phyloP scores from a whole-genome alignment of 75 land plant species.

The Sequoiadendron giganteum region DNA sequence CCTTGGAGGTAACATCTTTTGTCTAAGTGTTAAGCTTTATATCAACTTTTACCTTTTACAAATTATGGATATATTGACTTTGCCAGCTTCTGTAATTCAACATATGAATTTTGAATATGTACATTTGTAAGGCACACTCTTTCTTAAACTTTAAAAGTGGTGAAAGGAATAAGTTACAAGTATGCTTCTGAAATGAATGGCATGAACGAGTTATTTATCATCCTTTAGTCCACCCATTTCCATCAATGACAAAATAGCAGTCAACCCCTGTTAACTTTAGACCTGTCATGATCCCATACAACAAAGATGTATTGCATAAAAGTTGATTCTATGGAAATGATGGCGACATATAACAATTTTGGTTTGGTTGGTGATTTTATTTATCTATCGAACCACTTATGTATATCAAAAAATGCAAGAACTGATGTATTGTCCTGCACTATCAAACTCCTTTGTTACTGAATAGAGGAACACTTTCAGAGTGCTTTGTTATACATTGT shows the following conservation, averaged over 20 bases:
- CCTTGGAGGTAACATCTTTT: conserved; percentile 64
- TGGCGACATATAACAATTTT: neutral
- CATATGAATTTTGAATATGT: neutral
- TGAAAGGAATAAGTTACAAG: neutral
- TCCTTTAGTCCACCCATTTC: neutral
- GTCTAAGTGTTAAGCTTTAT: neutral
- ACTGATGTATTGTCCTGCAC: neutral
- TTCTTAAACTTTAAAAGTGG: neutral
- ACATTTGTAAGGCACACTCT: neutral
- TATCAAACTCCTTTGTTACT: neutral
- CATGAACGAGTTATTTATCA: neutral
- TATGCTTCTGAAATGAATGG: neutral
- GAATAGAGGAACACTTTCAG: neutral
- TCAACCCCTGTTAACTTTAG: neutral
- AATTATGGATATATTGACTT: neutral
- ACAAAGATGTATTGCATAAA: neutral
- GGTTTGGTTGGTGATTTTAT: neutral
- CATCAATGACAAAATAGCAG: neutral
- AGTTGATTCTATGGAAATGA: neutral
- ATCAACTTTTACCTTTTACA: neutral
- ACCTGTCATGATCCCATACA: neutral
- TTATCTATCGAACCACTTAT: neutral
- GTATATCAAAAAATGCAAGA: neutral
- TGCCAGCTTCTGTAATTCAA: neutral
- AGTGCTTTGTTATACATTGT: neutral